phyloP scores from a whole-genome alignment of 208 protist genomes.

The Acanthamoeba rhysodes region DNA sequence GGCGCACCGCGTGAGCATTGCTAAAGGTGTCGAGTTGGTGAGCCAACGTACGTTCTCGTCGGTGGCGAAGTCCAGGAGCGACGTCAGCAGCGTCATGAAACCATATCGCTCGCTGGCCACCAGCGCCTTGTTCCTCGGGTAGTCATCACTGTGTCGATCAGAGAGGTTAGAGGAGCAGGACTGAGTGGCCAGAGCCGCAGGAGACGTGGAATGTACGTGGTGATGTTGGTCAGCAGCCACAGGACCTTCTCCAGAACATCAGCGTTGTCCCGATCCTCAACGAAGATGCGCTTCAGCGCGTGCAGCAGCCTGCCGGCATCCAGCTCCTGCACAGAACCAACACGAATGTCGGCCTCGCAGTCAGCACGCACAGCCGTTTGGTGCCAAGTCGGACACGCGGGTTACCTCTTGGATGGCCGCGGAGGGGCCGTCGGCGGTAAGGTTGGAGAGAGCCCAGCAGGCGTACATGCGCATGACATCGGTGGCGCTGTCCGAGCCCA shows the following conservation, averaged over 20 bases:
- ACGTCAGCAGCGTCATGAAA: background rate
- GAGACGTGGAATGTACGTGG: background rate
- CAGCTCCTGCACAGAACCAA: background rate
- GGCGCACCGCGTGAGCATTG: background rate
- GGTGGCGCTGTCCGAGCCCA: background rate
- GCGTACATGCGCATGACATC: background rate
- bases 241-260: slow-evolving; percentile 18
- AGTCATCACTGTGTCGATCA: background rate
- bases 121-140: slow-evolving; percentile 15
- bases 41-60: background rate
- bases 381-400: background rate
- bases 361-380: background rate
- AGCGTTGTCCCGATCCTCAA: background rate
- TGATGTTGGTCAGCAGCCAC: slow-evolving; percentile 32
- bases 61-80: slow-evolving; percentile 6
- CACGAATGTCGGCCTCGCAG: background rate
- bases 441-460: slow-evolving; percentile 46
- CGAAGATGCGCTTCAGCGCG: slow-evolving; percentile 11
- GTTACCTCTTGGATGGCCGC: background rate
- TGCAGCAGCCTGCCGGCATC: background rate
- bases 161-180: background rate
- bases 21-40: too few relatives aligned
- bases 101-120: background rate
- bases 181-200: background rate
- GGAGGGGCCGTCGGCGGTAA: background rate